Evolutionary conservation across 352 stramenopile species (phyloP).

Genomic region (Phytopythium sindhum): DNA sequence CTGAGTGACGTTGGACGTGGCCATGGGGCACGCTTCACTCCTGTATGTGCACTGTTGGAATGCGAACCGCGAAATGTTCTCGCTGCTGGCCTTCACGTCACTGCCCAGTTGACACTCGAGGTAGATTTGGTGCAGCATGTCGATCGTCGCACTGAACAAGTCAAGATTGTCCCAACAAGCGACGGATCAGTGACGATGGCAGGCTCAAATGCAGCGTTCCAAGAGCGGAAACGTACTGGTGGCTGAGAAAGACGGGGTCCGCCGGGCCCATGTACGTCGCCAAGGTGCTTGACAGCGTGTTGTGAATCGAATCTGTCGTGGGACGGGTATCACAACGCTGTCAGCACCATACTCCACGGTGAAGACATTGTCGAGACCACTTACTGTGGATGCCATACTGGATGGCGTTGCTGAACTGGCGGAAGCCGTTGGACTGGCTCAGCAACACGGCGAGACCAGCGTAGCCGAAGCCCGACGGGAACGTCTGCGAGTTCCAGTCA

Average conservation of each 20-base stretch:
- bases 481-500: conserved; percentile 28
- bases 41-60: conserved; percentile 31
- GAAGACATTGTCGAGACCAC: not conserved
- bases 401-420: conserved; percentile 30
- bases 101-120: conserved; percentile 39
- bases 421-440: conserved; percentile 24
- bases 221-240: conserved; percentile 34
- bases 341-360: not conserved
- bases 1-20: conserved; percentile 24
- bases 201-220: not conserved
- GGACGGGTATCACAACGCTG: not conserved
- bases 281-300: conserved; percentile 26
- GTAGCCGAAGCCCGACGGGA: conserved; percentile 42
- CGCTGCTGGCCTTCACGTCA: conserved; percentile 20
- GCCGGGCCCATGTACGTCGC: conserved; percentile 30
- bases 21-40: conserved; percentile 15
- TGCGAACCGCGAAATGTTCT: conserved; percentile 26
- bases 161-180: not conserved
- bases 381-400: conserved; percentile 51
- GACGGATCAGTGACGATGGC: not conserved
- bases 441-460: conserved; percentile 23
- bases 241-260: conserved; percentile 46
- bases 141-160: conserved; percentile 28
- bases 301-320: conserved; percentile 38
- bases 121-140: conserved; percentile 37